Base-by-base conservation (phyloP, 192 early-diverging fungal genomes). In the Coemansia brasiliensis region DNA sequence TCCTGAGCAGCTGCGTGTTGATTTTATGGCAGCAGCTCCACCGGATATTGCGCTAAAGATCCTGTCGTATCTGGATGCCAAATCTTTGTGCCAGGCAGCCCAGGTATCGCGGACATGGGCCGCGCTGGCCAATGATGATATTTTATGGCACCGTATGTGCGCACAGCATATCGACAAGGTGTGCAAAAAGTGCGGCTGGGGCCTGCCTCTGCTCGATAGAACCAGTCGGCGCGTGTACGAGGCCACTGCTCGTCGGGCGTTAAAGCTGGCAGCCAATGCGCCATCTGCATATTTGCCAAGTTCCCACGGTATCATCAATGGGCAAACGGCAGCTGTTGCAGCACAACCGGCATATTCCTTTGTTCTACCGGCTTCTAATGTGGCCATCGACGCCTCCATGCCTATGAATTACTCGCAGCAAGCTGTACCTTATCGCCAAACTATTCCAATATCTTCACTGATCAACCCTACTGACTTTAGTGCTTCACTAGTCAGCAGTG, bases 171-270 rank as follows among this genome's bases (percentile, higher is more conserved):
- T 96, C 52, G 94, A 95, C 71, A 90, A 90, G 54, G 91, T 92
- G 57, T 99, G 96, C 64, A 82, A 82, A 61, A 96, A 89, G 55
- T 99, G 96, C 72, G 96, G 96, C 2, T 99, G 95, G 95, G 95
- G 96, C 1, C 59, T 98, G 32, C 95, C 95, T n/a, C 61, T 93
- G 59, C 72, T 94, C 22, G 85, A 90, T 52, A 83, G 74, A 40
- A 86, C 66, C 35, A 62, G 73, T 29, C 72, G 73, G 17, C 72
- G 79, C 18, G 44, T 73, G 2, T 80, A 79, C 83, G 67, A 83
- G 75, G 58, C 73, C 35, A 58, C 81, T 26, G 60, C 73, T 42
- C 58, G 79, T 18, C 53, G 72, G 32, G 55, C 69, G n/a, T 44
- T 72, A 50, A 38, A 25, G 29, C 69, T 77, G 21, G 48, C 68